Evolutionary conservation across 1,284 basidiomycete species (phyloP).

Genomic region (Rhodofomes roseus): DNA sequence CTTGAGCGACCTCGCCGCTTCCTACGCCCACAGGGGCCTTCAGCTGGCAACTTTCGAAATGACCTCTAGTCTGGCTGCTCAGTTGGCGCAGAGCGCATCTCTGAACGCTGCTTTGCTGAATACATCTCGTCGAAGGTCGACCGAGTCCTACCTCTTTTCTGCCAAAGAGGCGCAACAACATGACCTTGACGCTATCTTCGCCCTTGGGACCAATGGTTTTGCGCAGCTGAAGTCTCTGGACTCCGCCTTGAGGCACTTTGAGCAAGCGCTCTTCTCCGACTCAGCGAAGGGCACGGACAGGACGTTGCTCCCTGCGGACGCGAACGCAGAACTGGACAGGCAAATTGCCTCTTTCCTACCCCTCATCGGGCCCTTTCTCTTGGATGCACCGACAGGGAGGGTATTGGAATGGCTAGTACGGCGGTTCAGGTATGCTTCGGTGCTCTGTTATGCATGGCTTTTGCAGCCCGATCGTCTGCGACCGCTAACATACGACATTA

Average conservation of each 20-base stretch:
- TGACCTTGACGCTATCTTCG: slow-evolving; percentile 85
- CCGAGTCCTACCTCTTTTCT: slow-evolving; percentile 84
- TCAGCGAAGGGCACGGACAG: slow-evolving; percentile 75
- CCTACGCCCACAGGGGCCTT: background rate
- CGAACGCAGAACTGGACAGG: slow-evolving; percentile 58
- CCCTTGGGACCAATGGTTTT: slow-evolving; percentile 82
- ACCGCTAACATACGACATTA: no score
- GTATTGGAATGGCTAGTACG: slow-evolving; percentile 96
- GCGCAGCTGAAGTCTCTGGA: slow-evolving; percentile 72
- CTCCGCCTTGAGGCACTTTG: slow-evolving; percentile 61
- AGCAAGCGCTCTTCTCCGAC: slow-evolving; percentile 82
- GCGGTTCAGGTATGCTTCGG: slow-evolving; percentile 69
- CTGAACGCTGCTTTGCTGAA: slow-evolving; percentile 76
- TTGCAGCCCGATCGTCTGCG: no score
- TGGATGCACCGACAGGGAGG: slow-evolving; percentile 81
- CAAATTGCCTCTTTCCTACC: slow-evolving; percentile 65
- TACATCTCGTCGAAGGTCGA: slow-evolving; percentile 51
- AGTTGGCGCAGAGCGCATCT: slow-evolving; percentile 80
- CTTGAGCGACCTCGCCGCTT: background rate
- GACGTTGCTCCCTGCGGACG: slow-evolving; percentile 70
- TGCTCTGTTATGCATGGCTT: background rate
- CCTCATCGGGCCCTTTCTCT: slow-evolving; percentile 75
- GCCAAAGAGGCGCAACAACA: slow-evolving; percentile 76
- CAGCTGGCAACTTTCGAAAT: slow-evolving; percentile 21
- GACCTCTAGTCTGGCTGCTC: slow-evolving; percentile 79